Percentiles rank a stretch among this genome's conserved stretches.
These are phyloP conservation scores for Crucihimalaya himalaica DNA, from an alignment of 345 rosid genomes.

Conservation along the genomic window DNA sequence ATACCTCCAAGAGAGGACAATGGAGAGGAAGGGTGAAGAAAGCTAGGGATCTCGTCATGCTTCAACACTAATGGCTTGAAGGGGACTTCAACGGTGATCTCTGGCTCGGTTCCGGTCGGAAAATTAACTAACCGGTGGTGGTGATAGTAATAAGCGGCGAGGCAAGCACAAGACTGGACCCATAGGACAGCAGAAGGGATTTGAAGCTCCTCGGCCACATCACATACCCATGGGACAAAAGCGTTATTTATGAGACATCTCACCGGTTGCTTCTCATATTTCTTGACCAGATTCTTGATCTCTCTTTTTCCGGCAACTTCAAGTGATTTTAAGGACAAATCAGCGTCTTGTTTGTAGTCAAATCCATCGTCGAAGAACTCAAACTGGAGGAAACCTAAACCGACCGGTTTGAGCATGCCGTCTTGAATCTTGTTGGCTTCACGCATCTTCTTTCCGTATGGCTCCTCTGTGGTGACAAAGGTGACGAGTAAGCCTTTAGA, in stretches of 20 bases:
- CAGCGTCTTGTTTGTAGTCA: constrained; percentile 43
- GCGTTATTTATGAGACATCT: constrained; percentile 72
- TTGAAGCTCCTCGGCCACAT: constrained; percentile 60
- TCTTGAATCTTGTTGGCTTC: constrained; percentile 47
- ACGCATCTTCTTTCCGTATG: constrained; percentile 50
- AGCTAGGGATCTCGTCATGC: constrained; percentile 77
- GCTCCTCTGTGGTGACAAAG: constrained; percentile 46
- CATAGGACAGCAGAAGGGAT: constrained; percentile 80
- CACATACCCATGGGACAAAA: constrained; percentile 77
- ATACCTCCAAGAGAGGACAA: constrained; percentile 39
- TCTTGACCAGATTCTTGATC: constrained; percentile 46
- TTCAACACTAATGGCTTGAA: constrained; percentile 52
- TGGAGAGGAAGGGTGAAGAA: constrained; percentile 54
- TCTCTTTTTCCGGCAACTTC: constrained; percentile 48
- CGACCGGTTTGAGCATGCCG: constrained; percentile 49
- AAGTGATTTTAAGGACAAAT: constrained; percentile 38
- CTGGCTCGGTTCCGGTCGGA: constrained; percentile 54
- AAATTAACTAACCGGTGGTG: constrained; percentile 51
- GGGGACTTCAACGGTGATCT: constrained; percentile 60
- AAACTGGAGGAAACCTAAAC: constrained; percentile 59
- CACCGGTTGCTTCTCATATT: constrained; percentile 53
- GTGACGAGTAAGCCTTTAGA: constrained; percentile 67
- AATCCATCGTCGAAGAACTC: constrained; percentile 62
- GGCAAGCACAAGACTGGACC: constrained; percentile 86
- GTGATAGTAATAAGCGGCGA: constrained; percentile 63